Evolutionary conservation across 371 early-diverging fungal genomes (phyloP).

Genomic region (Zychaea mexicana): DNA sequence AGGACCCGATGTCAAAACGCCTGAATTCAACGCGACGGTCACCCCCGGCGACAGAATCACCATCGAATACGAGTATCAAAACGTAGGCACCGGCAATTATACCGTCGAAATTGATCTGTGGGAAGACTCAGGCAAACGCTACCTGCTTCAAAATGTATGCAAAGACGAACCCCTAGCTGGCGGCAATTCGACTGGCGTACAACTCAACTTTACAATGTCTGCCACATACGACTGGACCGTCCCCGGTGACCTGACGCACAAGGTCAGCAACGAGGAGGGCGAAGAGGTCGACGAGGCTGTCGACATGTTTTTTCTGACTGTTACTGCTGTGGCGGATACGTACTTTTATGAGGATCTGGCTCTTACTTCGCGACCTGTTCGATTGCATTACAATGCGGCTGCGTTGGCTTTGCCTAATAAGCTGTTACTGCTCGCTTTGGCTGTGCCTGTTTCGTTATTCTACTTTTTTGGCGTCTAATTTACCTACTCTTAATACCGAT

Average conservation of each 20-base stretch:
- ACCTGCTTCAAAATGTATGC: conserved; percentile 22
- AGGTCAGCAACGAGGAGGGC: background rate
- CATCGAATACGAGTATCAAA: conserved; percentile 36
- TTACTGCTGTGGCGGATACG: conserved; percentile 1
- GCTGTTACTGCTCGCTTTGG: conserved; percentile 1
- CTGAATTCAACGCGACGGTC: conserved; percentile 32
- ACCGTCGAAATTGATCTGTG: conserved; percentile 32
- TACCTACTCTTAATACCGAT: background rate
- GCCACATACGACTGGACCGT: conserved; percentile 42
- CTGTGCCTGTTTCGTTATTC: background rate
- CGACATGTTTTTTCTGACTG: conserved; percentile 4
- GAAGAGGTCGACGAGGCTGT: background rate
- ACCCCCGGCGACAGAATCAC: conserved; percentile 28
- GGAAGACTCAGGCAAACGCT: conserved; percentile 19
- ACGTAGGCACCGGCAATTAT: conserved; percentile 41
- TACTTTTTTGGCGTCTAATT: background rate
- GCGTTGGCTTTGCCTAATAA: background rate
- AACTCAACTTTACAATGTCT: conserved; percentile 21
- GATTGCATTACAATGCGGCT: conserved; percentile 12
- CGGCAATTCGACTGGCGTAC: conserved; percentile 38
- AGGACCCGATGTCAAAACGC: conserved; percentile 31
- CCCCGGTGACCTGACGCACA: conserved; percentile 22
- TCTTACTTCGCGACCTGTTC: conserved; percentile 4
- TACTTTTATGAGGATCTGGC: background rate
- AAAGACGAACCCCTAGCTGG: conserved; percentile 14